Evolutionary conservation across 306 rosid species (phyloP), one percentile per base, ranked within the genome.

Genomic region (Gynostemma pentaphyllum): DNA sequence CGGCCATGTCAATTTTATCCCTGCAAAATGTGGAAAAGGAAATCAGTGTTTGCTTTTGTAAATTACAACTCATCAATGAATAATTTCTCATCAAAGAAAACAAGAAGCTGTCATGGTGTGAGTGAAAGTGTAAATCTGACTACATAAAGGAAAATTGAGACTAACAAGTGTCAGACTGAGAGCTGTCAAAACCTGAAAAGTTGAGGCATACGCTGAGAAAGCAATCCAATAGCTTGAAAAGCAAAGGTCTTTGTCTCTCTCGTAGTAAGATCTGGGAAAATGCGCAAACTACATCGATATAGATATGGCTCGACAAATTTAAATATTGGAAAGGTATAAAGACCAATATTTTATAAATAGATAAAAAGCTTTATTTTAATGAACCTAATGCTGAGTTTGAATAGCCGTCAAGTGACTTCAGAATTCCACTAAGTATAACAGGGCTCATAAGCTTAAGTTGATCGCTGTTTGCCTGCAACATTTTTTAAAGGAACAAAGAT

Each of bases 371-470:
- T 44, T 39, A 62, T 44, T 5, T 21, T 70, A 63, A 65, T 42
- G 75, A 56, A 91, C 98, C 98, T 83, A 90, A 74, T 64, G 78
- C 86, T 64, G 76, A 81, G 72, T 72, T 80, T 68, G 91, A 76
- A 80, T 75, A 74, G 70, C 70, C 76, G 74, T 91, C 98, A 45
- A 91, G 98, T 52, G 95, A 91, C 83, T 88, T 91, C 87, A 91
- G 51, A 71, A 91, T 82, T 70, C 87, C 96, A 77, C 80, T 83
- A 53, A 91, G 87, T 82, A 88, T 88, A 77, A 91, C 87, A 40
- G 98, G 98, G 57, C 95, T 89, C 87, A 88, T 88, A 65, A 88
- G 83, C 82, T 75, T 88, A 36, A 91, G 96, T 76, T 91, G 98
- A 22, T 85, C 88, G 42, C 76, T 77, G 70, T 69, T 84, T 40